A percentile compares a stretch with the other conserved stretches of the same genome.
phyloP scores from a whole-genome alignment of 1,284 basidiomycete genomes.

The Rhodotorula sp. region DNA sequence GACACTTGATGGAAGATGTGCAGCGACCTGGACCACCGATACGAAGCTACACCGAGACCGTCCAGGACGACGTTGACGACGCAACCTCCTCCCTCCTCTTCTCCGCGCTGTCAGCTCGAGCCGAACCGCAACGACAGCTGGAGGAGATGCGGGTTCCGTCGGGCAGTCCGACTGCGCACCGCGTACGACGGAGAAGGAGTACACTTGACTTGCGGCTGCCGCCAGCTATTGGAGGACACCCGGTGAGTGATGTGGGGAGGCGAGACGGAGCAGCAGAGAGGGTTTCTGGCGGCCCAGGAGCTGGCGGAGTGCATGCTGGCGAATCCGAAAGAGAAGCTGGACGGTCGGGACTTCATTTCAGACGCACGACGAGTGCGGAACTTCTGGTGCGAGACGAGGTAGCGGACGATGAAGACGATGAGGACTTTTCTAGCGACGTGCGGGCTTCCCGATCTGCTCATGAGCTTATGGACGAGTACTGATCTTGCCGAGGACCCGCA shows the following conservation, averaged over 20 bases:
- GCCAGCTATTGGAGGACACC: not conserved
- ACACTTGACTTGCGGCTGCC: conserved; percentile 16
- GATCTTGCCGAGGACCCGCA: not conserved
- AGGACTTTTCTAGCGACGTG: conserved; percentile 38
- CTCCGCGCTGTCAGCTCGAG: not conserved
- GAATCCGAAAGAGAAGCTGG: not conserved
- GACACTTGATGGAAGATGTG: not conserved
- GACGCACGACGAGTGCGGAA: conserved; percentile 20
- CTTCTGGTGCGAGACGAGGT: conserved; percentile 8
- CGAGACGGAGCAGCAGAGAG: not conserved
- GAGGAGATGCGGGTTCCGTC: too few relatives aligned
- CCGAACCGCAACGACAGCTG: too few relatives aligned
- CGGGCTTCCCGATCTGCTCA: not conserved
- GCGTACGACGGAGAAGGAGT: conserved; percentile 10
- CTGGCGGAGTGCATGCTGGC: too few relatives aligned
- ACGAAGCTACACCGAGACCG: conserved; percentile 18
- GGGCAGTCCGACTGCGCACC: not conserved
- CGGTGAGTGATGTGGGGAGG: not conserved
- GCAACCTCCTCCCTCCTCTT: conserved; percentile 3
- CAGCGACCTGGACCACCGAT: conserved; percentile 3
- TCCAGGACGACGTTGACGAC: conserved; percentile 12
- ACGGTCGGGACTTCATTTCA: not conserved
- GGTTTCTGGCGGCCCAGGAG: not conserved
- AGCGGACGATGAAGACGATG: conserved; percentile 7
- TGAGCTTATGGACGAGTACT: not conserved